Evolutionary conservation across 2,329 filamentous ascomycete species (phyloP), one percentile per base, ranked within the genome.

Genomic region (Stenocarpella maydis): DNA sequence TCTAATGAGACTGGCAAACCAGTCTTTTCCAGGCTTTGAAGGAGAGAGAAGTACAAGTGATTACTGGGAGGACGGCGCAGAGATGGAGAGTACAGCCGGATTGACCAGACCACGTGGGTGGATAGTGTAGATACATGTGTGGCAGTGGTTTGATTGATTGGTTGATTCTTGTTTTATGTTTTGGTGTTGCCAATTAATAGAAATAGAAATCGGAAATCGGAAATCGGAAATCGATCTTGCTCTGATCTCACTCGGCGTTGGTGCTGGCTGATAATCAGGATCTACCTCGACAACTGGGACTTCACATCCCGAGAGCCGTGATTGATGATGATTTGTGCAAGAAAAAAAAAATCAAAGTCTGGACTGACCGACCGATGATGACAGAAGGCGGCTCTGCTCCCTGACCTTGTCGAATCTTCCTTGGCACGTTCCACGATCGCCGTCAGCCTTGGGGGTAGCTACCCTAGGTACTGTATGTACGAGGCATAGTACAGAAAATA

Each of bases 201-300:
- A 63, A 49, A 49, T 49, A 63, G 58, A 63, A 63, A 47, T 34
- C 58, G 58, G n/a, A n/a, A n/a, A n/a, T n/a, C n/a, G n/a, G n/a
- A n/a, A n/a, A n/a, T n/a, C n/a, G n/a, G n/a, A n/a, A n/a, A 63
- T 63, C 43, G 47, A 7, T 43, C 14, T 63, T 37, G 34, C 10
- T 37, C 39, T 63, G 43, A 63, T 63, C 58, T 49, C 41, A 47
- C 41, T 26, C 10, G 6, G 34, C 34, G 34, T 37, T 37, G 34
- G 34, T 37, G 34, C 34, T 37, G 34, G 34, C 34, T 31, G 8
- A 31, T 31, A n/a, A n/a, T n/a, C n/a, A n/a, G n/a, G n/a, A n/a
- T n/a, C n/a, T n/a, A n/a, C n/a, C n/a, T n/a, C n/a, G n/a, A n/a
- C 5, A 37, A 37, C 34, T 10, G 12, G 7, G 34, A 12, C 34